phyloP scores from a whole-genome alignment of 2,329 filamentous ascomycete genomes.

The Phialophora chinensis region DNA sequence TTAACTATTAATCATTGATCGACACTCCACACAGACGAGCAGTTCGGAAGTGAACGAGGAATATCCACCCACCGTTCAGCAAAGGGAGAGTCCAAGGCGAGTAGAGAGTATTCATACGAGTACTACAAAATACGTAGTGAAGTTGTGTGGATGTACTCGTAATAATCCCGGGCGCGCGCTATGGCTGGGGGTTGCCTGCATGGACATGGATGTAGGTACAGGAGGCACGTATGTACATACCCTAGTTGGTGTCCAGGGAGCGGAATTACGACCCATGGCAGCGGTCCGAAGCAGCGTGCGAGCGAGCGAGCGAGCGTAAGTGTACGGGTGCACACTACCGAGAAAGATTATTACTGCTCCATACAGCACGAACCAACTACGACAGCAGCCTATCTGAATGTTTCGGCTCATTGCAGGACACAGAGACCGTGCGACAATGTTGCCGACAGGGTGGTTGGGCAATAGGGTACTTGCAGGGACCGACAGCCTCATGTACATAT shows the following conservation, averaged over 20 bases:
- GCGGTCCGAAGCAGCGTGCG: background rate
- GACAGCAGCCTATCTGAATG: background rate
- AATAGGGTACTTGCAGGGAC: too few species aligned
- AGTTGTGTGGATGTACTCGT: too few species aligned
- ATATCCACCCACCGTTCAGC: background rate
- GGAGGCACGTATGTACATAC: too few species aligned
- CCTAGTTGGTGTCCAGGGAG: background rate
- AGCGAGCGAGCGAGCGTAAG: too few species aligned
- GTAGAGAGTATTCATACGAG: too few species aligned
- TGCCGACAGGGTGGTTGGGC: too few species aligned
- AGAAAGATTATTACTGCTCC: background rate
- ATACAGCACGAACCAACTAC: background rate
- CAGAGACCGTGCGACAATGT: background rate
- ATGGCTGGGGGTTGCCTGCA: background rate
- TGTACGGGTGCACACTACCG: background rate
- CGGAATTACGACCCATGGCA: background rate
- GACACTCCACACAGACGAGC: background rate
- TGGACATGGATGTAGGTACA: background rate
- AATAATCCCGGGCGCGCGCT: background rate
- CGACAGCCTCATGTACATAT: too few species aligned
- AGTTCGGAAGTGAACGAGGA: background rate
- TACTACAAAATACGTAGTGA: background rate
- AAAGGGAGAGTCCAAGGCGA: background rate
- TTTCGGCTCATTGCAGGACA: background rate
- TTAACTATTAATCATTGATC: background rate